Base-by-base conservation (phyloP, 2,329 filamentous ascomycete genomes). In the Fusarium sp. region DNA sequence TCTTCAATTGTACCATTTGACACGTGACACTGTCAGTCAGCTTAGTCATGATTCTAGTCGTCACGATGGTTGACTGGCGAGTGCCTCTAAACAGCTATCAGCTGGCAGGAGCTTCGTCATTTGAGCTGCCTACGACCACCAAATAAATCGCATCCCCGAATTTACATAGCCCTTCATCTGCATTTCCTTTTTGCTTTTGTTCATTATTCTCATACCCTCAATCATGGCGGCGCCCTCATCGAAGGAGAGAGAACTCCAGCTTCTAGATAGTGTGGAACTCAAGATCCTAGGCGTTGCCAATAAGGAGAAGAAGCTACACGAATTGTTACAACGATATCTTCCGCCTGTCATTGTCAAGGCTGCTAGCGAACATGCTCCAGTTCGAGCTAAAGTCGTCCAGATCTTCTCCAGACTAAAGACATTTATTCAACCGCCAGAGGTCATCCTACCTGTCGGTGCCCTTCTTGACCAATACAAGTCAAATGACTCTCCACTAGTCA, bases 391-490 rank as follows among this genome's bases (percentile, higher is more conserved):
- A 83, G 89, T 86, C 4, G 84, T 88, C 14, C 80, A 84, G 44
- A 83, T 86, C 57, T 82, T 85, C 44, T 80, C 83, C 49, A 82
- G 84, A n/a, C 79, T 88, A 34, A 87, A 84, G 66, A 85, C 84
- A 4, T 88, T 88, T 44, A 84, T 87, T 34, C 81, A 87, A 62
- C 81, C 85, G 7, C 82, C 83, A 10, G 79, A 82, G 51, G 89
- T 98, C 69, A 86, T 94, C 57, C 84, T 99, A 8, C 96, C 96
- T 1, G 94, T 98, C 14, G 87, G 89, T n/a, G 89, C 90, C 18
- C 85, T 99, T 20, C 80, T 98, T 57, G 91, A 94, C 73, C 96
- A 98, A 79, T 98, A 97, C 85, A 97, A 97, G 79, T 76, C 92
- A 24, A 89, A 88, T 40, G 85, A 89, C 41, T 91, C 90, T 14